These are phyloP conservation scores for Gastrolobium bilobum DNA, from an alignment of 306 rosid species.

Conservation along the genomic window DNA sequence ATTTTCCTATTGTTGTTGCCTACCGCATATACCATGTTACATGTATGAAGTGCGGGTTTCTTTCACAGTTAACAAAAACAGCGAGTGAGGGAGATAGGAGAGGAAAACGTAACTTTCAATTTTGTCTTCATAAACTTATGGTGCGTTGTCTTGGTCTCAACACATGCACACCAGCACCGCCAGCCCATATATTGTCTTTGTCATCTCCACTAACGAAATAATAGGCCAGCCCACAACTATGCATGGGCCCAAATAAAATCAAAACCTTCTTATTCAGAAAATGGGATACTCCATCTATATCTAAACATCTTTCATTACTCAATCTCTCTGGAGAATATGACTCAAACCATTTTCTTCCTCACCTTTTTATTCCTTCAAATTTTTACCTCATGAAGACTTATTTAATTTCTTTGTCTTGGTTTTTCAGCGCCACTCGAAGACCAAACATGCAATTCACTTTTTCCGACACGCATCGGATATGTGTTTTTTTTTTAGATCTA, in stretches of 20 bases:
- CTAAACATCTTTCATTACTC: background rate
- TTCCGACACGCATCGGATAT: too few relatives aligned
- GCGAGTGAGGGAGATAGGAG: constrained; percentile 41
- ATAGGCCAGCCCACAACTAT: constrained; percentile 27
- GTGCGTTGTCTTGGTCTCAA: constrained; percentile 23
- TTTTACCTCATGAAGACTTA: background rate
- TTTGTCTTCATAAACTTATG: constrained; percentile 34
- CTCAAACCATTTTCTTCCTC: background rate
- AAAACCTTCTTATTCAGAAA: background rate
- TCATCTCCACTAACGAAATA: background rate
- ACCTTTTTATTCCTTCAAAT: background rate
- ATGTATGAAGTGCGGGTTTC: background rate
- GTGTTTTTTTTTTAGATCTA: too few relatives aligned
- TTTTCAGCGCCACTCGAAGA: background rate
- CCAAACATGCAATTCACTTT: too few relatives aligned
- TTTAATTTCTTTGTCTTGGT: background rate
- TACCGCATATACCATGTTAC: background rate
- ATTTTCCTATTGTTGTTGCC: background rate
- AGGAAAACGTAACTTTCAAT: constrained; percentile 26
- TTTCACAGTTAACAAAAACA: background rate
- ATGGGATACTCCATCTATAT: background rate
- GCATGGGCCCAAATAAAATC: background rate
- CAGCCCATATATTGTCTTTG: constrained; percentile 19
- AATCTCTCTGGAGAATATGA: background rate
- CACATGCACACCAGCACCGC: constrained; percentile 4